phyloP scores from a whole-genome alignment of 1,284 basidiomycete species.

The Cryptococcus sp. region DNA sequence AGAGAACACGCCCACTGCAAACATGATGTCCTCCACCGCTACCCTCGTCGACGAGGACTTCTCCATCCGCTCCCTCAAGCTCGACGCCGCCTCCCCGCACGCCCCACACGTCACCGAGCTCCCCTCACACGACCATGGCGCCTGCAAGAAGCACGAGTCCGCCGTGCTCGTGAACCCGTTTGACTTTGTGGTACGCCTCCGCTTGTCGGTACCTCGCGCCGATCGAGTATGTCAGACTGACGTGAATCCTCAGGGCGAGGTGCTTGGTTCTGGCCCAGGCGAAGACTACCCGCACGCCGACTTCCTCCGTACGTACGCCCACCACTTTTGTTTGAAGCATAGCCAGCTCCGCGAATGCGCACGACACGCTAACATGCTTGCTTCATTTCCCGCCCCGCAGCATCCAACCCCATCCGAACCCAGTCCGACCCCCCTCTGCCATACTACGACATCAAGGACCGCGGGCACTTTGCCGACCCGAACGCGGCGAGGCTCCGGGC shows the following conservation, averaged over 20 bases:
- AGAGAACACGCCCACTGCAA: not conserved
- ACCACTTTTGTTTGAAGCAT: not conserved
- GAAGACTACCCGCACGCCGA: slow-evolving; percentile 35
- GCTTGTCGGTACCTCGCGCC: not conserved
- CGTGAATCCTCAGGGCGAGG: slow-evolving; percentile 30
- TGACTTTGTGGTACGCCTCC: slow-evolving; percentile 41
- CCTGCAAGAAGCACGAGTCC: slow-evolving; percentile 5
- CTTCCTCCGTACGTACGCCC: slow-evolving; percentile 31
- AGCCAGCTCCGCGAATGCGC: not conserved
- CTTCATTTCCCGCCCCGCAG: slow-evolving; percentile 11
- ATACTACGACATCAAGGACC: slow-evolving; percentile 61
- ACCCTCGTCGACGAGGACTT: slow-evolving; percentile 3
- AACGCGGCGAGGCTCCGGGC: slow-evolving; percentile 38
- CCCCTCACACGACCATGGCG: not conserved
- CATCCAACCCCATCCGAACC: slow-evolving; percentile 35
- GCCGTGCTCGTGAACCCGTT: slow-evolving; percentile 38
- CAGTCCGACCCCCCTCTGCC: slow-evolving; percentile 50
- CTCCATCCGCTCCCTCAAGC: slow-evolving; percentile 21
- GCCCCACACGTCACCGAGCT: not conserved
- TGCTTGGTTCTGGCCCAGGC: slow-evolving; percentile 31
- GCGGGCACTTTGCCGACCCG: slow-evolving; percentile 55
- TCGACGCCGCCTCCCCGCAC: slow-evolving; percentile 11
- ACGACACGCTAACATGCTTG: not conserved
- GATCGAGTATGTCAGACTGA: not conserved
- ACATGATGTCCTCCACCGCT: slow-evolving; percentile 13